Percentiles rank a stretch among this genome's conserved stretches.
phyloP scores from a whole-genome alignment of 2,329 filamentous ascomycete species.

The Monosporascus cannonballus region DNA sequence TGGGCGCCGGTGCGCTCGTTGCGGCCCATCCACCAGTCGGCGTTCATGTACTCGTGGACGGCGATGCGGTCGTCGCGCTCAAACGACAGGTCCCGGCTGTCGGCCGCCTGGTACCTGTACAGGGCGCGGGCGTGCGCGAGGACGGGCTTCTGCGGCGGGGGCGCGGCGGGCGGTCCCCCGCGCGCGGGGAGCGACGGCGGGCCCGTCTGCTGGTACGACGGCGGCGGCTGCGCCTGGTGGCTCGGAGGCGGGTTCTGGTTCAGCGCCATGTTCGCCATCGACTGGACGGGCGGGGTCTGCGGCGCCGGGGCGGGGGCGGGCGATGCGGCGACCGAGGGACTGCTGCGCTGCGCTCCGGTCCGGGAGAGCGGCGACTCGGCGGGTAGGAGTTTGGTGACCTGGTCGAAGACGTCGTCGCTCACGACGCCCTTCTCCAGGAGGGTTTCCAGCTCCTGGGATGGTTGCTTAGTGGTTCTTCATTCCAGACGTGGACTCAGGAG shows the following conservation, averaged over 20 bases:
- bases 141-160: slow-evolving; percentile 45
- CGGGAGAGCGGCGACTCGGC: slow-evolving; percentile 56
- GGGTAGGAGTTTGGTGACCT: slow-evolving; percentile 69
- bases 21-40: slow-evolving; percentile 92
- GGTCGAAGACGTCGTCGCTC: slow-evolving; percentile 66
- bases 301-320: slow-evolving; percentile 1
- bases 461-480: slow-evolving; percentile 3
- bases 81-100: slow-evolving; percentile 76
- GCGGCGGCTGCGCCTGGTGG: slow-evolving; percentile 33
- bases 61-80: slow-evolving; percentile 74
- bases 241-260: slow-evolving; percentile 23
- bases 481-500: slow-evolving; percentile 1
- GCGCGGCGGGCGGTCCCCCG: slow-evolving; percentile 33
- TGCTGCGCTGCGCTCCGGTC: slow-evolving; percentile 29
- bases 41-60: slow-evolving; percentile 90
- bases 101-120: slow-evolving; percentile 74
- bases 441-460: slow-evolving; percentile 76
- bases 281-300: slow-evolving; percentile 22
- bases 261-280: slow-evolving; percentile 37
- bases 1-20: slow-evolving; percentile 78
- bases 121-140: slow-evolving; percentile 73
- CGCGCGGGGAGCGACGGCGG: slow-evolving; percentile 24
- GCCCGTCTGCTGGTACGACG: slow-evolving; percentile 45
- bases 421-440: slow-evolving; percentile 80
- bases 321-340: slow-evolving; percentile 16